Evolutionary conservation across 768 basidiomycete genomes (phyloP).

Genomic region (Phylloporus sp.): DNA sequence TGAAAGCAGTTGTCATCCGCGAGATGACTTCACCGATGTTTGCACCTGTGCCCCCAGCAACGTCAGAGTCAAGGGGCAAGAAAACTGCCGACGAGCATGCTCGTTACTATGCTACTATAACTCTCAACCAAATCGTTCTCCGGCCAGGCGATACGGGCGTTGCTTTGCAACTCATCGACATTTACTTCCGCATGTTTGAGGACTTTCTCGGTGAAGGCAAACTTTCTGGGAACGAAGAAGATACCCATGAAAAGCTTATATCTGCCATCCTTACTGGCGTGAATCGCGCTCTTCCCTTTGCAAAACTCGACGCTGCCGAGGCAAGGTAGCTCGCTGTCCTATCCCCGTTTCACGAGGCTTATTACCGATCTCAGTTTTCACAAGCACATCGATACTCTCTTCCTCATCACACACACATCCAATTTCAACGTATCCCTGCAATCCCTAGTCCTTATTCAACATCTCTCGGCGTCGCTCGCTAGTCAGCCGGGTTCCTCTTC

Average conservation of each 20-base stretch:
- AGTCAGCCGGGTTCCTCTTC: constrained; percentile 38
- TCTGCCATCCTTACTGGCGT: constrained; percentile 91
- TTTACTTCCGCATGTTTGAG: constrained; percentile 93
- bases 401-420: constrained; percentile 90
- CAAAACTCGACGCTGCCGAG: constrained; percentile 68
- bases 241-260: constrained; percentile 74
- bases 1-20: constrained; percentile 86
- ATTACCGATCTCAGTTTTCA: constrained; percentile 49
- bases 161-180: constrained; percentile 72
- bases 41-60: constrained; percentile 25
- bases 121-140: constrained; percentile 90
- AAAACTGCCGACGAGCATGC: constrained; percentile 58
- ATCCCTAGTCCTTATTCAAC: constrained; percentile 83
- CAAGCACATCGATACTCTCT: constrained; percentile 87
- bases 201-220: constrained; percentile 70
- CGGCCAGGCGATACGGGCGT: constrained; percentile 62
- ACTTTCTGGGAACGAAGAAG: constrained; percentile 39
- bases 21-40: constrained; percentile 75
- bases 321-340: constrained; percentile 43
- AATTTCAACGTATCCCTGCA: constrained; percentile 97
- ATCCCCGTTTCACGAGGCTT: not conserved
- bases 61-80: constrained; percentile 22
- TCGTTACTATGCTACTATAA: constrained; percentile 88
- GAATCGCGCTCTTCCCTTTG: constrained; percentile 92
- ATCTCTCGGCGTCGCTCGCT: constrained; percentile 59